Conservation (phyloP, 1,284 basidiomycete genomes). For the Heterobasidion irregulare region DNA sequence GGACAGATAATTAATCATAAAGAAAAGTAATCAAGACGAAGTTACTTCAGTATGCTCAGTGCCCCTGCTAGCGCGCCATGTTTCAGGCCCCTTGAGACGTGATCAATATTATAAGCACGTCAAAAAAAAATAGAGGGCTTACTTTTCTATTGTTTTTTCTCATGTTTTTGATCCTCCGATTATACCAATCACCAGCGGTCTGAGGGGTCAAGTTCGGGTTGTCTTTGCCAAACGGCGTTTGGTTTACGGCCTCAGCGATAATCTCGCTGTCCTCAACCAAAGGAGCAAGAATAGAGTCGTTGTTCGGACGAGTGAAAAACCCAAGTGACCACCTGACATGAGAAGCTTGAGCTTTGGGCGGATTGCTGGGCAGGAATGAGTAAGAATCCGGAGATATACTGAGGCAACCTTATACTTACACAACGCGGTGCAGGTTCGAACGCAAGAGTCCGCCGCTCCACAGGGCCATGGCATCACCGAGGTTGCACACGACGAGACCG, state of each 20-base stretch:
- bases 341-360: neutral
- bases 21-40: neutral
- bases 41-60: neutral
- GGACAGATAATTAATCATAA: too few species aligned
- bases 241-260: neutral
- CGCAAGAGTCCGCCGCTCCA: neutral
- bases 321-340: neutral
- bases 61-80: neutral
- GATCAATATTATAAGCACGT: neutral
- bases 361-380: neutral
- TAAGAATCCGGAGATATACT: neutral
- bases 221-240: neutral
- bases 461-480: neutral
- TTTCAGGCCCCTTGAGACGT: neutral
- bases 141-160: neutral
- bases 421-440: neutral
- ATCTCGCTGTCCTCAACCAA: neutral
- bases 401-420: neutral
- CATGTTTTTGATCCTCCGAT: neutral
- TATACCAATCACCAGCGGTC: neutral
- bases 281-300: neutral
- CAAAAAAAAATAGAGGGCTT: neutral
- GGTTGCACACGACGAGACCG: slow-evolving; percentile 21
- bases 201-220: neutral
- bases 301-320: neutral